These are phyloP conservation scores for Sugiyamaella novakii DNA, from an alignment of 1,139 yeast species.

Conservation along the genomic window DNA sequence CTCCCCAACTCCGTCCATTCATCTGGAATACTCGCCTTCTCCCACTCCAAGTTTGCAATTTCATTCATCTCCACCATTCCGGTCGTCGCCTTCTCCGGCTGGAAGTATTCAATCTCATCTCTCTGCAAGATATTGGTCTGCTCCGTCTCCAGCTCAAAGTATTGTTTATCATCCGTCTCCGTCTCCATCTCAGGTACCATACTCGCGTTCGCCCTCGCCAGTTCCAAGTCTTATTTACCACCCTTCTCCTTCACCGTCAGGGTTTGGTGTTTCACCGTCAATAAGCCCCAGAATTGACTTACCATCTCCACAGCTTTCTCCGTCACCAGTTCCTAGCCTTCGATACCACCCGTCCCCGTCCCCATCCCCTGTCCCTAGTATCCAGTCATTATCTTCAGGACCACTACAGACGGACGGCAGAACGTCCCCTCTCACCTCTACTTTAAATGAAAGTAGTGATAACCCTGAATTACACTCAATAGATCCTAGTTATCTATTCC, in stretches of 20 bases:
- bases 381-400: background rate
- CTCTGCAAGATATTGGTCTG: background rate
- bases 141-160: background rate
- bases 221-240: background rate
- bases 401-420: background rate
- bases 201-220: background rate
- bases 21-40: background rate
- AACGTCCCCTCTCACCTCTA: background rate
- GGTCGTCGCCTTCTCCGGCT: background rate
- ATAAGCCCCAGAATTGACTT: background rate
- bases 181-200: background rate
- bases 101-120: background rate
- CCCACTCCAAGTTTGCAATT: background rate
- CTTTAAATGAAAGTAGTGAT: too few species aligned
- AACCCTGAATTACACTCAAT: background rate
- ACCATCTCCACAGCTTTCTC: background rate
- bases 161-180: background rate
- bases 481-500: background rate
- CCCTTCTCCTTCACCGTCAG: background rate
- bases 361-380: background rate
- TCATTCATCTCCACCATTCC: background rate
- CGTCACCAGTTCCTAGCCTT: background rate
- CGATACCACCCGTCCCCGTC: background rate
- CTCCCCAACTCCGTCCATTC: background rate
- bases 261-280: background rate